Evolutionary conservation across 2,329 filamentous ascomycete genomes (phyloP), one percentile per base, ranked within the genome.

Genomic region (Trichophyton schoenleinii): DNA sequence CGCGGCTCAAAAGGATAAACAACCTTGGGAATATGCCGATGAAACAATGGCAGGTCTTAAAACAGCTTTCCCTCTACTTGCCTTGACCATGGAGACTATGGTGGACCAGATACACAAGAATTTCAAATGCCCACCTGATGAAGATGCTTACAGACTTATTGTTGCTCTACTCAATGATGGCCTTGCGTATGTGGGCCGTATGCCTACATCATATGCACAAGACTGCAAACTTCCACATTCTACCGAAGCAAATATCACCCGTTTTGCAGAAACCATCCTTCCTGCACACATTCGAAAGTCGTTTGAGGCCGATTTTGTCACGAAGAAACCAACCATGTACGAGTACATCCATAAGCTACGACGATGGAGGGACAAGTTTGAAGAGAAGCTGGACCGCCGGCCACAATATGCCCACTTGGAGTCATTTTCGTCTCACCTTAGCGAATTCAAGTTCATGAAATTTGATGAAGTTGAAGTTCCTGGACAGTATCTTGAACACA

Each of bases 71-170:
- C 94, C 94, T 25, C 81, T 99, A 18, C 82, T 99, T 67, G 94
- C 95, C 8, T 79, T 97, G 49, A 96, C 92, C 0, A 97, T 99
- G 94, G 94, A 99, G 77, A 96, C 92, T 0, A 99, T 97, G 91
- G 91, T 97, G 34, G 94, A 99, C 71, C 92, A 97, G 75, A 96
- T 99, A 63, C 88, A 94, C 73, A 97, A 97, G 79, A 88, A 97
- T 75, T 99, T 99, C 83, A 99, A 99, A 77, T 97, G 94, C 69
- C 92, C 92, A 13, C 92, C 92, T 0, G 94, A 99, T 69, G 94
- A 99, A 73, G 94, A 99, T 77, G 95, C 94, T 1, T 97, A 97
- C 74, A 84, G 94, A 58, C 81, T 99, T 15, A 99, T 99, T 66
- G 92, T 97, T n/a, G 95, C 94, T 2, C 79, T 99, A 9, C 83